phyloP scores from a whole-genome alignment of 306 rosid genomes.

The Quercus parvula region DNA sequence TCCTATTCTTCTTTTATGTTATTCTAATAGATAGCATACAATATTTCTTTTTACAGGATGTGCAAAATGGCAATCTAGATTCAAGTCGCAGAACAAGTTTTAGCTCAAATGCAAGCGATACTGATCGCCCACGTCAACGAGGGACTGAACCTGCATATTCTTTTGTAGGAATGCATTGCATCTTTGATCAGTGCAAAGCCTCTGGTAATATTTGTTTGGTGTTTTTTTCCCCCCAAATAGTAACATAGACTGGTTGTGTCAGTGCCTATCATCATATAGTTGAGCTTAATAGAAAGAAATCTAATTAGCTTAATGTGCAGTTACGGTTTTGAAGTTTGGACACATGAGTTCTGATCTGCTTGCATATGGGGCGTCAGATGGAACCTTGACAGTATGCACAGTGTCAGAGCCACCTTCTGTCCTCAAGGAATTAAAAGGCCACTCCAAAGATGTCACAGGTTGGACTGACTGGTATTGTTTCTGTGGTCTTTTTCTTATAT shows the following conservation, averaged over 20 bases:
- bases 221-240: not conserved
- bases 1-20: not conserved
- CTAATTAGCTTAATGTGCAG: slow-evolving; percentile 48
- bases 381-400: slow-evolving; percentile 88
- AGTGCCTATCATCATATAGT: slow-evolving; percentile 5
- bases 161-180: slow-evolving; percentile 93
- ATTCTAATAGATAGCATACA: not conserved
- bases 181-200: slow-evolving; percentile 90
- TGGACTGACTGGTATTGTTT: slow-evolving; percentile 56
- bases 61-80: slow-evolving; percentile 53
- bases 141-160: slow-evolving; percentile 82
- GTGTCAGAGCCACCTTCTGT: slow-evolving; percentile 79
- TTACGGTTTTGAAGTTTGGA: slow-evolving; percentile 92
- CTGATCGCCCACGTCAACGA: slow-evolving; percentile 48
- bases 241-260: slow-evolving; percentile 10
- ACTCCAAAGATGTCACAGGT: slow-evolving; percentile 98
- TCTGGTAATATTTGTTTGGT: slow-evolving; percentile 49
- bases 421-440: slow-evolving; percentile 72
- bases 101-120: slow-evolving; percentile 72
- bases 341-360: slow-evolving; percentile 97
- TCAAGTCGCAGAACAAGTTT: slow-evolving; percentile 74
- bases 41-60: slow-evolving; percentile 44
- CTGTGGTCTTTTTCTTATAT: slow-evolving; percentile 34
- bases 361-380: slow-evolving; percentile 97
- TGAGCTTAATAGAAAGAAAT: slow-evolving; percentile 23